A percentile compares a stretch with the other conserved stretches of the same genome.
phyloP scores from a whole-genome alignment of 345 rosid genomes.

The Nephelium lappaceum region DNA sequence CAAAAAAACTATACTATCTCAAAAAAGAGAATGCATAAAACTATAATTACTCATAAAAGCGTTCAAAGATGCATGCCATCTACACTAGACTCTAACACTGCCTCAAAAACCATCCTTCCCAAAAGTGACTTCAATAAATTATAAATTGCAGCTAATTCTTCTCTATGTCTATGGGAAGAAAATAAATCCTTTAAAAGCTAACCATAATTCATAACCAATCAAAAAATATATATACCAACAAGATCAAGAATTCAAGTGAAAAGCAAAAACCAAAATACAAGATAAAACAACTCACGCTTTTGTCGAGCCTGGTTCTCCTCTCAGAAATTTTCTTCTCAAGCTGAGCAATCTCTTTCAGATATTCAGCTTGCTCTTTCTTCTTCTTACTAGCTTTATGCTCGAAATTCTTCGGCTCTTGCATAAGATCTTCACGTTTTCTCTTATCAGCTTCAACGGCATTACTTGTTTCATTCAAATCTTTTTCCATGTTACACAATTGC shows the following conservation, averaged over 20 bases:
- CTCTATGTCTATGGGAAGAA: neutral
- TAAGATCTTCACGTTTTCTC: slow-evolving; percentile 58
- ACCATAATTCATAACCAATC: neutral
- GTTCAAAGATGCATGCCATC: neutral
- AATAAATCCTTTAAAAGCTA: neutral
- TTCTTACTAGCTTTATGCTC: slow-evolving; percentile 62
- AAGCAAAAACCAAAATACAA: neutral
- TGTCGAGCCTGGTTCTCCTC: slow-evolving; percentile 65
- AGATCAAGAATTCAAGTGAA: neutral
- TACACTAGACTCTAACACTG: neutral
- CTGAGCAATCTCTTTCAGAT: slow-evolving; percentile 75
- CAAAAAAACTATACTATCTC: too few species aligned
- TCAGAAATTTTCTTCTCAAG: slow-evolving; percentile 84
- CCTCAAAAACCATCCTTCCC: neutral
- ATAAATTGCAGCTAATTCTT: neutral
- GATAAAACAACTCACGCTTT: slow-evolving; percentile 54
- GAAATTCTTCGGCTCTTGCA: slow-evolving; percentile 63
- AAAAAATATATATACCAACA: neutral
- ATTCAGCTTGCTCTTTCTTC: slow-evolving; percentile 76
- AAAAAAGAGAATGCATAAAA: too few species aligned
- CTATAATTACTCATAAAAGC: neutral
- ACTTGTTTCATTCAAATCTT: slow-evolving; percentile 59
- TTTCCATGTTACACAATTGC: slow-evolving; percentile 81
- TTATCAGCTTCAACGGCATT: slow-evolving; percentile 72
- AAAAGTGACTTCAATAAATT: slow-evolving; percentile 1